These are phyloP conservation scores for Apostasia shenzhenica DNA, from an alignment of 106 monocot genomes.

Conservation along the genomic window DNA sequence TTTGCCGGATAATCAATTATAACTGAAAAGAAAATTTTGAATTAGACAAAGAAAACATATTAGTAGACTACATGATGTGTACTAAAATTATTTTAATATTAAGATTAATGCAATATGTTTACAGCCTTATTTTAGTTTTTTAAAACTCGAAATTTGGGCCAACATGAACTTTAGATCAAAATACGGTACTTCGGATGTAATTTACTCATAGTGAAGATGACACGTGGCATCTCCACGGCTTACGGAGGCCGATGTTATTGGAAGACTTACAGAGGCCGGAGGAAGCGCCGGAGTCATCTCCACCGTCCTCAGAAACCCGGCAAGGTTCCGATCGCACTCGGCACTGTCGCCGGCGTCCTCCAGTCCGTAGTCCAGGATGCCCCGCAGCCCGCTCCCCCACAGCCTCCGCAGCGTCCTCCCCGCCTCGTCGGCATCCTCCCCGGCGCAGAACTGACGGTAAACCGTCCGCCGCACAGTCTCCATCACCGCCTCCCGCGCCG, in stretches of 20 bases:
- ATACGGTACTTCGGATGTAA: too few species aligned
- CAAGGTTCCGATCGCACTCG: slow-evolving; percentile 59
- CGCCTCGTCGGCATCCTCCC: slow-evolving; percentile 52
- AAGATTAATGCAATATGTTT: too few species aligned
- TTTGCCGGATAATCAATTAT: too few species aligned
- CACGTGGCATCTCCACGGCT: neutral
- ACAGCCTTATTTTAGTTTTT: too few species aligned
- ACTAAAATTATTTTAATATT: too few species aligned
- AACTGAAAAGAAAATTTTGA: too few species aligned
- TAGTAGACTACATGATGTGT: too few species aligned
- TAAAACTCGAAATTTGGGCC: too few species aligned
- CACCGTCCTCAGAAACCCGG: slow-evolving; percentile 49
- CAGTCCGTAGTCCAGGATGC: slow-evolving; percentile 77
- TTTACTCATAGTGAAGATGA: neutral
- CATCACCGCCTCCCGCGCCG: slow-evolving; percentile 21
- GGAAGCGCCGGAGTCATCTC: slow-evolving; percentile 55
- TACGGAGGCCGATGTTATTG: too few species aligned
- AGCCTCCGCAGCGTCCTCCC: slow-evolving; percentile 38
- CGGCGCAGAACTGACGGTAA: slow-evolving; percentile 78
- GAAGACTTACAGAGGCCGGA: slow-evolving; percentile 46
- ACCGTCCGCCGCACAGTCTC: slow-evolving; percentile 40
- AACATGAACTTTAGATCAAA: too few species aligned
- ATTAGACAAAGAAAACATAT: too few species aligned
- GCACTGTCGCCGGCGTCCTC: slow-evolving; percentile 68
- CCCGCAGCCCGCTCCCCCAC: slow-evolving; percentile 51